Percentiles rank a stretch among this genome's conserved stretches.
Conservation (phyloP, 2,329 filamentous ascomycete species). For the Cryoendolithus antarcticus region DNA sequence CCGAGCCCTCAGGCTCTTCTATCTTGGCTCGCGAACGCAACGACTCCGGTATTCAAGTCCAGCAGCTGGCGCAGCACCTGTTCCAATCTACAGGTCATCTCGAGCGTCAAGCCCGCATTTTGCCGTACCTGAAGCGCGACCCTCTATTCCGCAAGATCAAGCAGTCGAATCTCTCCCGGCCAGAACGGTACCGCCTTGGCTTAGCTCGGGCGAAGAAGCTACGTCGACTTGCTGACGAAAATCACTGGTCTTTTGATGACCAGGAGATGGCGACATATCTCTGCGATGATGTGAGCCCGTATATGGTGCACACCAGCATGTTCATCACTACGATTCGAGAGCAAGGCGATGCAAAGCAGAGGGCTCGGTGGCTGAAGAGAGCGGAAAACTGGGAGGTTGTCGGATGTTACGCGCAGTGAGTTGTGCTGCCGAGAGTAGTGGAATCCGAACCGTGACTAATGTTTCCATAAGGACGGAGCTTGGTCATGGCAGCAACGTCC, state of each 20-base stretch:
- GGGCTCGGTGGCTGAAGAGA: constrained; percentile 37
- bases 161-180: constrained; percentile 39
- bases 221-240: constrained; percentile 32
- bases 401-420: constrained; percentile 37
- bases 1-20: constrained; percentile 31
- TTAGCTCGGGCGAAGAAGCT: constrained; percentile 41
- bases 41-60: constrained; percentile 30
- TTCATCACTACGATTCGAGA: constrained; percentile 40
- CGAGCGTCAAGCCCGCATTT: constrained; percentile 33
- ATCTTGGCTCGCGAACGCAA: constrained; percentile 35
- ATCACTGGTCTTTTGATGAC: constrained; percentile 39
- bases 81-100: constrained; percentile 37
- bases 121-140: constrained; percentile 33
- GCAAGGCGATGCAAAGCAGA: constrained; percentile 36
- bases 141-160: constrained; percentile 39
- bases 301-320: constrained; percentile 40
- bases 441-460: too few relatives aligned
- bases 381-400: constrained; percentile 39
- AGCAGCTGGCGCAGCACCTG: constrained; percentile 35
- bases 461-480: constrained; percentile 28
- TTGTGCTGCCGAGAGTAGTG: too few relatives aligned
- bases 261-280: constrained; percentile 41
- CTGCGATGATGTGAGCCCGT: constrained; percentile 41
- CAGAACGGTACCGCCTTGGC: constrained; percentile 40
- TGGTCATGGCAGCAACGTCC: constrained; percentile 41